phyloP scores from a whole-genome alignment of 345 rosid species.

The Eucalyptus regnans region DNA sequence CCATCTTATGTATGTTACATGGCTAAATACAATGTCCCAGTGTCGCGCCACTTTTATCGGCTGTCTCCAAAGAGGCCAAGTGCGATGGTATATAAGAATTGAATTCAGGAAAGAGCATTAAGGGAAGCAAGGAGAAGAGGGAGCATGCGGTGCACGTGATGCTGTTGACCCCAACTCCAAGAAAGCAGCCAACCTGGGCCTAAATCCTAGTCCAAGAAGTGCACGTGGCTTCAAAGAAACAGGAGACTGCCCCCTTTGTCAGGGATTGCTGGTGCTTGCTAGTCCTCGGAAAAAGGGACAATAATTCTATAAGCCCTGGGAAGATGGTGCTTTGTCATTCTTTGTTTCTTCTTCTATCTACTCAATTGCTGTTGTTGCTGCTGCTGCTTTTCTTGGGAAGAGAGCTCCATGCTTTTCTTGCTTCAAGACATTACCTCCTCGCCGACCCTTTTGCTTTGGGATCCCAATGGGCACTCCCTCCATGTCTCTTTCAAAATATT shows the following conservation, averaged over 20 bases:
- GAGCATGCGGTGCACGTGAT: constrained; percentile 3
- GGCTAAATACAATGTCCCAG: not conserved
- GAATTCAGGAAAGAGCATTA: not conserved
- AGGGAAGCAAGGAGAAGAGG: not conserved
- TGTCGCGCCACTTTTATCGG: not conserved
- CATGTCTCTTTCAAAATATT: not conserved
- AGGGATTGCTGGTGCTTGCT: not conserved
- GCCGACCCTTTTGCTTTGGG: not conserved
- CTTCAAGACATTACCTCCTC: not conserved
- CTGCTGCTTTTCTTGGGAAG: not conserved
- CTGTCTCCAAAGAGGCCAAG: not conserved
- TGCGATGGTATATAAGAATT: not conserved
- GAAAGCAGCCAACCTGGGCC: not conserved
- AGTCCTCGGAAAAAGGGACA: not conserved
- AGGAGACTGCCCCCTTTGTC: not conserved
- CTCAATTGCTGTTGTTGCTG: not conserved
- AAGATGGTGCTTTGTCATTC: not conserved
- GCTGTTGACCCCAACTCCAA: not conserved
- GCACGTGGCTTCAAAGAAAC: not conserved
- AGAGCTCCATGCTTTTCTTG: not conserved
- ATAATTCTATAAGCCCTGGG: not conserved
- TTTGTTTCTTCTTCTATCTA: not conserved
- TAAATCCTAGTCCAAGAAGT: not conserved
- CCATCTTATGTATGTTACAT: not conserved
- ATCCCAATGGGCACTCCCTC: not conserved